Conservation (phyloP, 2,329 filamentous ascomycete species). For the Tolypocladium ophioglossoides region DNA sequence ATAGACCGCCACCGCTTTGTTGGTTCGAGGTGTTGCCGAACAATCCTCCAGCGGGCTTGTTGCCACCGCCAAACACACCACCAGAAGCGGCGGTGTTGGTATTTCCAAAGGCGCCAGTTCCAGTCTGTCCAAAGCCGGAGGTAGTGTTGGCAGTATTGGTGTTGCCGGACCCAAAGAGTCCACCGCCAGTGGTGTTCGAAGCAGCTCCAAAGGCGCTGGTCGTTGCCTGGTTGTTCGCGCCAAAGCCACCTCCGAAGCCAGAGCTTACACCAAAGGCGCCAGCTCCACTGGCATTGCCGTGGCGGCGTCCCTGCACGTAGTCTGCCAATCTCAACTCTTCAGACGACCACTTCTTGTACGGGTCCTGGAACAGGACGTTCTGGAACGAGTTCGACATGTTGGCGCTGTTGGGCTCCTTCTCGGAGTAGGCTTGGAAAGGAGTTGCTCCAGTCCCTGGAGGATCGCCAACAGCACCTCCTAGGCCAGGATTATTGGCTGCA, state of each 20-base stretch:
- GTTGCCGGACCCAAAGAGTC: constrained; percentile 23
- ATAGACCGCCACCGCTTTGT: constrained; percentile 10
- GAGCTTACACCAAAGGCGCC: constrained; percentile 67
- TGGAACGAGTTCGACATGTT: constrained; percentile 55
- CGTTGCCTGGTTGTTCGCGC: constrained; percentile 21
- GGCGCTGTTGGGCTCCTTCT: constrained; percentile 58
- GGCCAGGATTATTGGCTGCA: constrained; percentile 33
- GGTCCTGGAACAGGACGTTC: constrained; percentile 66
- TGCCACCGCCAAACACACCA: constrained; percentile 26
- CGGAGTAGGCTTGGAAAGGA: constrained; percentile 58
- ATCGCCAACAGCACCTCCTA: constrained; percentile 42
- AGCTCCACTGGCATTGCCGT: constrained; percentile 72
- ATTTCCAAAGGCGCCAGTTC: constrained; percentile 31
- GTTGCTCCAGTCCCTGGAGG: constrained; percentile 58
- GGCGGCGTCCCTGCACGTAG: constrained; percentile 77
- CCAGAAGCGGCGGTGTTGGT: constrained; percentile 13
- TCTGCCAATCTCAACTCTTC: constrained; percentile 76
- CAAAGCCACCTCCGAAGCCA: constrained; percentile 41
- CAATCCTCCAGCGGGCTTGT: constrained; percentile 13
- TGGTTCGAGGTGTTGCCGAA: constrained; percentile 13
- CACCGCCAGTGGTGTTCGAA: constrained; percentile 18
- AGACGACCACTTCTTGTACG: constrained; percentile 84
- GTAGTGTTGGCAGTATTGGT: constrained; percentile 19
- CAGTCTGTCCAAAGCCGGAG: constrained; percentile 8
- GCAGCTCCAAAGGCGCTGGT: constrained; percentile 35